phyloP scores from a whole-genome alignment of 164 flowering plant species.

The Chloranthus sessilifolius region DNA sequence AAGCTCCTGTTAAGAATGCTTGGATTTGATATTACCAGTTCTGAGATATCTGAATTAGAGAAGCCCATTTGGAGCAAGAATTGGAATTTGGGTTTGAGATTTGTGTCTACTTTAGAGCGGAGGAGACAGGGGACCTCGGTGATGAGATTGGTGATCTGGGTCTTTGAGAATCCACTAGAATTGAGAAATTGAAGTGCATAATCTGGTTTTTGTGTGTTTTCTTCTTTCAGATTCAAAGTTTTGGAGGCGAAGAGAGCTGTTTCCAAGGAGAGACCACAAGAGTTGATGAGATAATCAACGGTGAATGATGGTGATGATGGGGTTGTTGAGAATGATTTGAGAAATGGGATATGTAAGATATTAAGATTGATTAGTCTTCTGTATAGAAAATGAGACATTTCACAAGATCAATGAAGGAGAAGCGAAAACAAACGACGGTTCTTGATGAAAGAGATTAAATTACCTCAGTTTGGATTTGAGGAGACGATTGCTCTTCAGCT shows the following conservation, averaged over 20 bases:
- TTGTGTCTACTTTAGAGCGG: background rate
- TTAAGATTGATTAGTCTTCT: no score
- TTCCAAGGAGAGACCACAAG: constrained; percentile 6
- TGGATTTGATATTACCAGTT: background rate
- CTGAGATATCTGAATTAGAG: background rate
- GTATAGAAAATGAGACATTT: no score
- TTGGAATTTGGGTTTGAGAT: constrained; percentile 7
- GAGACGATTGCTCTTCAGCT: no score
- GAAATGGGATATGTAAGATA: constrained; percentile 1
- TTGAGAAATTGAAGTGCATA: background rate
- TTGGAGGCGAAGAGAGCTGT: constrained; percentile 1
- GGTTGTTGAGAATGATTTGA: constrained; percentile 3
- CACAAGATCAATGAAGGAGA: no score
- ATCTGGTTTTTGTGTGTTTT: constrained; percentile 2
- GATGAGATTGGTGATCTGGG: constrained; percentile 3
- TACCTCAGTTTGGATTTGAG: no score
- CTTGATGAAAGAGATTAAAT: no score
- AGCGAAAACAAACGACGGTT: no score
- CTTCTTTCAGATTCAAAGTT: background rate
- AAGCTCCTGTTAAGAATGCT: background rate
- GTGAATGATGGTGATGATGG: background rate
- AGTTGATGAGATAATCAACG: constrained; percentile 6
- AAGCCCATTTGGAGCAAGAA: constrained; percentile 2
- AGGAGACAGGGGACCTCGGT: background rate
- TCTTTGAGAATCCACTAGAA: constrained; percentile 1